Evolutionary conservation across 441 rosid genomes (phyloP), one percentile per base, ranked within the genome.

Genomic region (Syzygium malaccense): DNA sequence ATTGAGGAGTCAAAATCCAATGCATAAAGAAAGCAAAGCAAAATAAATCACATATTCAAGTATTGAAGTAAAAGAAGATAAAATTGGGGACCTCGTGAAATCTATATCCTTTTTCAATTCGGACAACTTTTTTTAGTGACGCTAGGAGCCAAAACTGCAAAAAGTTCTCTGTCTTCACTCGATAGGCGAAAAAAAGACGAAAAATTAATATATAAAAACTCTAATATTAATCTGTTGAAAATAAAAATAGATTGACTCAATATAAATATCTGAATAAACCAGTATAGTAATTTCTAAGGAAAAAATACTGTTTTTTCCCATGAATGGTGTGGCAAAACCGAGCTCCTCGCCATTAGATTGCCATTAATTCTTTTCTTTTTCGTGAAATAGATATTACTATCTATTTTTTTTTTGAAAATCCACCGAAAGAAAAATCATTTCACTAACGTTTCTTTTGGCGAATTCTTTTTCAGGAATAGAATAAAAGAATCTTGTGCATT

Each of bases 391-490:
- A 71, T 3, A 23, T 71, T 37, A 25, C 17, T 37, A 20, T 25
- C n/a, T 6, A 41, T 25, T 3, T 3, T 71, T 3, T 71, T 68
- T 71, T 71, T 37, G 2, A 71, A 71, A 71, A 37, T 11, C 15
- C 18, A 2, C 7, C n/a, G 15, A 68, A 33, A 55, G 62, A 14
- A 12, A 54, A 41, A 32, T 85, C 64, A 19, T 86, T 41, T 78
- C 86, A 33, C 28, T 33, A 10, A 56, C 49, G 54, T 87, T 15
- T 75, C 66, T 20, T 49, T 89, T 87, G 87, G 88, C 89, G 90
- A 92, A 92, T 93, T 86, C 87, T 87, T 87, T 58, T 78, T 30
- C 58, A 79, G 86, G 85, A 4, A 62, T 64, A 87, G 25, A 88
- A 86, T 80, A 89, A 55, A 51, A 89, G 92, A 91, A 71, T 37